A percentile compares a stretch with the other conserved stretches of the same genome.
Conservation (phyloP, 2,329 filamentous ascomycete species). For the Sordariomycetes sp. region DNA sequence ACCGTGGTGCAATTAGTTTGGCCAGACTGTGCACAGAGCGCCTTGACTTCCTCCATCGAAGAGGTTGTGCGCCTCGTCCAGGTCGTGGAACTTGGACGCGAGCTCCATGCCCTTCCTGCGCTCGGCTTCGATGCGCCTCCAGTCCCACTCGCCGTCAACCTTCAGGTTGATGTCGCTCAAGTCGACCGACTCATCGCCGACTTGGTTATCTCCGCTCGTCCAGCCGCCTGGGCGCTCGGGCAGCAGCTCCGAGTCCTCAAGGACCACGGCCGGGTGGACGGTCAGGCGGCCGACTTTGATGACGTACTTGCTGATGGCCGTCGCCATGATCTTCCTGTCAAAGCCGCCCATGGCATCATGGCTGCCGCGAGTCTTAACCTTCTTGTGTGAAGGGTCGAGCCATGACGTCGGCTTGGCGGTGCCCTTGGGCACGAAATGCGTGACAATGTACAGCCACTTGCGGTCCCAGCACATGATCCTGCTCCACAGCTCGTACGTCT, state of each 20-base stretch:
- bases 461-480: constrained; percentile 66
- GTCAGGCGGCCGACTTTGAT: constrained; percentile 77
- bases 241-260: constrained; percentile 64
- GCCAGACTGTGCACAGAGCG: constrained; percentile 38
- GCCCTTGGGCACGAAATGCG: constrained; percentile 60
- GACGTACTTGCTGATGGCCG: constrained; percentile 71
- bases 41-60: constrained; percentile 46
- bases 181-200: constrained; percentile 27
- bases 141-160: constrained; percentile 40
- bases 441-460: constrained; percentile 74
- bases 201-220: constrained; percentile 34
- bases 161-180: constrained; percentile 23
- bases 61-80: constrained; percentile 42
- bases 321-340: constrained; percentile 60
- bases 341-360: constrained; percentile 31
- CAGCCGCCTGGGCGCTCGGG: constrained; percentile 64
- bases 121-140: constrained; percentile 46
- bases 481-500: constrained; percentile 65
- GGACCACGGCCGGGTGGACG: constrained; percentile 68
- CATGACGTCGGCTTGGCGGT: constrained; percentile 45
- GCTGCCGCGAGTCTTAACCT: constrained; percentile 27
- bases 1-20: constrained; percentile 18
- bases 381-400: constrained; percentile 36
- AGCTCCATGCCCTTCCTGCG: constrained; percentile 45
- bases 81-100: constrained; percentile 44